These are phyloP conservation scores for Nothophaeocryptopus gaeumannii DNA, from an alignment of 2,329 filamentous ascomycete genomes.

Conservation along the genomic window DNA sequence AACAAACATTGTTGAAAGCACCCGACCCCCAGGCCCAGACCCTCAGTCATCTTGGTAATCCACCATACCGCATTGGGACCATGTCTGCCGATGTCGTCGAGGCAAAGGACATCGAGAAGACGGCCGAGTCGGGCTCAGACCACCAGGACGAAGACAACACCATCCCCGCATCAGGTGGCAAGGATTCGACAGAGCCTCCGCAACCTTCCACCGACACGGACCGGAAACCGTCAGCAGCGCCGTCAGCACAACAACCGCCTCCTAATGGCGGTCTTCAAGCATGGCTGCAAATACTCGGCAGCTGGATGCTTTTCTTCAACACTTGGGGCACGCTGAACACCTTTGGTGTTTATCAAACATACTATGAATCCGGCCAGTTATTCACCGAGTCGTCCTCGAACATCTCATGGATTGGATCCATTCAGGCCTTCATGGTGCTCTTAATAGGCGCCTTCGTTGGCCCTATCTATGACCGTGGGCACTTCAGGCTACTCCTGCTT, in stretches of 20 bases:
- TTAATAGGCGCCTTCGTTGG: constrained; percentile 47
- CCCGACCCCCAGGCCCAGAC: too few relatives aligned
- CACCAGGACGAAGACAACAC: too few relatives aligned
- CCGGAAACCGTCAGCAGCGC: neutral
- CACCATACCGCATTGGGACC: too few relatives aligned
- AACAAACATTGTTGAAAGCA: too few relatives aligned
- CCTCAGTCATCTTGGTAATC: too few relatives aligned
- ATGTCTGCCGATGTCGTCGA: too few relatives aligned
- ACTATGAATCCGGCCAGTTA: constrained; percentile 46
- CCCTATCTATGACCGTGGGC: constrained; percentile 51
- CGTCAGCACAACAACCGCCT: constrained; percentile 1
- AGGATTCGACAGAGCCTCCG: too few relatives aligned
- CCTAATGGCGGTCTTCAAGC: constrained; percentile 44
- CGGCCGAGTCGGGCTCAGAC: too few relatives aligned
- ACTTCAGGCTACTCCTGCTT: constrained; percentile 44
- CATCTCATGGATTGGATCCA: constrained; percentile 46
- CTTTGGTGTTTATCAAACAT: constrained; percentile 50
- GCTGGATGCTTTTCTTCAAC: constrained; percentile 49
- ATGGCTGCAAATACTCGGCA: constrained; percentile 48
- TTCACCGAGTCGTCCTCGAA: constrained; percentile 28
- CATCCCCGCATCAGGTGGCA: too few relatives aligned
- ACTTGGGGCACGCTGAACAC: constrained; percentile 48
- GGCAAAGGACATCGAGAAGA: too few relatives aligned
- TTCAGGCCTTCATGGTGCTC: constrained; percentile 47
- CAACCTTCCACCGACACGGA: too few relatives aligned